phyloP scores from a whole-genome alignment of 169 alveolate species.

The Fabrea salina region DNA sequence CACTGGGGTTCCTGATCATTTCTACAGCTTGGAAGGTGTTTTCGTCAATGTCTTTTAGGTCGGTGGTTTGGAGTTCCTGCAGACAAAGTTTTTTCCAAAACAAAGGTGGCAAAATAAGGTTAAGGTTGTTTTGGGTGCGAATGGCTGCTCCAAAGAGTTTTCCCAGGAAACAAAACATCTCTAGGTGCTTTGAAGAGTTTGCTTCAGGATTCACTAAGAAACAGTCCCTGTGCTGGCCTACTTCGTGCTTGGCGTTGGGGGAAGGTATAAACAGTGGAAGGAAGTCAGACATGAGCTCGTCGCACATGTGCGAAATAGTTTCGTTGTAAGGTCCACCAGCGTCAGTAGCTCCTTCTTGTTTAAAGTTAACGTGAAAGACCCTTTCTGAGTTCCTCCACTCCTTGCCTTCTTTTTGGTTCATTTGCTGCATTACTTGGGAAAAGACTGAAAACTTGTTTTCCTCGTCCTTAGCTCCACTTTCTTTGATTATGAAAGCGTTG shows the following conservation, averaged over 20 bases:
- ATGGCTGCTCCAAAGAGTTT: constrained; percentile 22
- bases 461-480: background rate
- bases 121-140: constrained; percentile 13
- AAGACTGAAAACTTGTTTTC: constrained; percentile 12
- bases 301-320: constrained; percentile 68
- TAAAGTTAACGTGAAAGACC: constrained; percentile 60
- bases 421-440: background rate
- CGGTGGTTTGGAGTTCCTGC: background rate
- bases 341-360: constrained; percentile 87
- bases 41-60: background rate
- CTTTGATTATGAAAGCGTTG: background rate
- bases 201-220: constrained; percentile 69
- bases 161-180: constrained; percentile 16
- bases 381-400: constrained; percentile 22
- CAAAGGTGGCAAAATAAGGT: background rate
- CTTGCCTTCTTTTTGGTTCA: background rate
- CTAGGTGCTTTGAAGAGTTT: constrained; percentile 46
- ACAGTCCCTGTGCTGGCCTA: constrained; percentile 67
- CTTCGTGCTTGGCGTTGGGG: constrained; percentile 74
- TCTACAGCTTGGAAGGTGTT: background rate
- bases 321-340: constrained; percentile 93
- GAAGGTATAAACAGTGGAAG: constrained; percentile 75
- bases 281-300: constrained; percentile 76
- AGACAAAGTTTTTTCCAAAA: constrained; percentile 24
- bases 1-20: constrained; percentile 24